Evolutionary conservation across 2,329 filamentous ascomycete species (phyloP).

Genomic region (Dothistroma septosporum): DNA sequence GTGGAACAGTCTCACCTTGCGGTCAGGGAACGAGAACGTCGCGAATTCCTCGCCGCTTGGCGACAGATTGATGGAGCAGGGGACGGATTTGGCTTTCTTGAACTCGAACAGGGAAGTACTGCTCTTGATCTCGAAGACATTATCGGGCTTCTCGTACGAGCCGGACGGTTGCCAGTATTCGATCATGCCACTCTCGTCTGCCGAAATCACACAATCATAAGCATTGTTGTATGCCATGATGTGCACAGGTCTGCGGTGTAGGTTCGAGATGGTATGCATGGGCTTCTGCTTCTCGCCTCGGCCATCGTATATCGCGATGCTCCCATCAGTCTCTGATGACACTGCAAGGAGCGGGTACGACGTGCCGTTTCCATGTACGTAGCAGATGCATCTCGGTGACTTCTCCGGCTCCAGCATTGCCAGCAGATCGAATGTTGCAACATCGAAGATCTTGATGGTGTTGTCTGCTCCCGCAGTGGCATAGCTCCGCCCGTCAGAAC

Average conservation of each 20-base stretch:
- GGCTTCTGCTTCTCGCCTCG: conserved; percentile 73
- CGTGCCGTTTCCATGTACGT: conserved; percentile 85
- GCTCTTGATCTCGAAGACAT: conserved; percentile 89
- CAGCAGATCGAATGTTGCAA: conserved; percentile 66
- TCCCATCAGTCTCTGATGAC: conserved; percentile 66
- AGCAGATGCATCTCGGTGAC: conserved; percentile 75
- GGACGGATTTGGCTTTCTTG: conserved; percentile 85
- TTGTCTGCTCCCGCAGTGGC: conserved; percentile 79
- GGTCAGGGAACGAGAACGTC: conserved; percentile 85
- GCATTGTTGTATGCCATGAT: conserved; percentile 85
- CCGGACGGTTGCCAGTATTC: conserved; percentile 89
- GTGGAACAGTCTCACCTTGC: conserved; percentile 89
- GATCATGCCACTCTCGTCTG: conserved; percentile 85
- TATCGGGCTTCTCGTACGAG: conserved; percentile 83
- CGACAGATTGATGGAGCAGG: conserved; percentile 77
- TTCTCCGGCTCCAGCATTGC: conserved; percentile 76
- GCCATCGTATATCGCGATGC: conserved; percentile 83
- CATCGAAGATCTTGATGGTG: conserved; percentile 72
- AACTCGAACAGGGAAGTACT: conserved; percentile 94
- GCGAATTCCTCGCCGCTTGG: conserved; percentile 82
- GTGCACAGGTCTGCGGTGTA: conserved; percentile 79
- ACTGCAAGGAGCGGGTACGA: conserved; percentile 82
- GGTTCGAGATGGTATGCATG: conserved; percentile 68
- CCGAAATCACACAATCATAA: conserved; percentile 86
- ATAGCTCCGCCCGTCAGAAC: conserved; percentile 87